These are phyloP conservation scores for Rhodotorula babjevae DNA, from an alignment of 768 basidiomycete genomes.

Conservation along the genomic window DNA sequence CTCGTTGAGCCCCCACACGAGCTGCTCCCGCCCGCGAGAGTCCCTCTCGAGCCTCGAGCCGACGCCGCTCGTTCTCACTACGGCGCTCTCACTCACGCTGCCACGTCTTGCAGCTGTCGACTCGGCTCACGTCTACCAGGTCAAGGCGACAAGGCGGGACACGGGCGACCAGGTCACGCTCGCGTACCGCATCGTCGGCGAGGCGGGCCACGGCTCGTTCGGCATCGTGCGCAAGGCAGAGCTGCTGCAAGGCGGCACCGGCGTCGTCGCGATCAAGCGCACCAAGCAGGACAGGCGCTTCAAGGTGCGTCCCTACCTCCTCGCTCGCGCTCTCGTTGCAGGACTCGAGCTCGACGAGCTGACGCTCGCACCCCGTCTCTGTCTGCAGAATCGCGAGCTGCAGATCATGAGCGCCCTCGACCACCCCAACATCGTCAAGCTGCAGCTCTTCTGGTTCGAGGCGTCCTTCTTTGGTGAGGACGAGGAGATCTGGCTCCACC, in stretches of 20 bases:
- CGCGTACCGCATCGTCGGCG: slow-evolving; percentile 87
- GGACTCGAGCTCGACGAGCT: too few relatives aligned
- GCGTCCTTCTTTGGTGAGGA: slow-evolving; percentile 55
- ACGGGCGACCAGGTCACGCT: slow-evolving; percentile 71
- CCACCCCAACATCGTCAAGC: slow-evolving; percentile 74
- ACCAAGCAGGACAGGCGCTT: slow-evolving; percentile 98
- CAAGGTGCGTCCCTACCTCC: slow-evolving; percentile 62
- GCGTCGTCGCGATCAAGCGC: slow-evolving; percentile 99
- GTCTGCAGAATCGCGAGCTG: slow-evolving; percentile 87
- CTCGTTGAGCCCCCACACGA: too few relatives aligned
- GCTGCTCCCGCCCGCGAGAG: too few relatives aligned
- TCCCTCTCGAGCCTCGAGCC: not conserved
- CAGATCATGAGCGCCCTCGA: slow-evolving; percentile 89
- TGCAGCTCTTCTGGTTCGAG: slow-evolving; percentile 87
- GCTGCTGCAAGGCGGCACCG: slow-evolving; percentile 60
- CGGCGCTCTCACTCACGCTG: too few relatives aligned
- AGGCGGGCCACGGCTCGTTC: slow-evolving; percentile 96
- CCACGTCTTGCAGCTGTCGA: slow-evolving; percentile 58
- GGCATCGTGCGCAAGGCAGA: slow-evolving; percentile 95
- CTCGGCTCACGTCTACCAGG: slow-evolving; percentile 86
- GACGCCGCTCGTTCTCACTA: too few relatives aligned
- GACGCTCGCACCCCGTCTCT: not conserved
- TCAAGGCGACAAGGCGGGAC: slow-evolving; percentile 89
- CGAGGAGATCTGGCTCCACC: slow-evolving; percentile 89
- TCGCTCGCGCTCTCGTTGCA: too few relatives aligned